Conservation (phyloP, 768 basidiomycete species). For the Bullera alba region DNA sequence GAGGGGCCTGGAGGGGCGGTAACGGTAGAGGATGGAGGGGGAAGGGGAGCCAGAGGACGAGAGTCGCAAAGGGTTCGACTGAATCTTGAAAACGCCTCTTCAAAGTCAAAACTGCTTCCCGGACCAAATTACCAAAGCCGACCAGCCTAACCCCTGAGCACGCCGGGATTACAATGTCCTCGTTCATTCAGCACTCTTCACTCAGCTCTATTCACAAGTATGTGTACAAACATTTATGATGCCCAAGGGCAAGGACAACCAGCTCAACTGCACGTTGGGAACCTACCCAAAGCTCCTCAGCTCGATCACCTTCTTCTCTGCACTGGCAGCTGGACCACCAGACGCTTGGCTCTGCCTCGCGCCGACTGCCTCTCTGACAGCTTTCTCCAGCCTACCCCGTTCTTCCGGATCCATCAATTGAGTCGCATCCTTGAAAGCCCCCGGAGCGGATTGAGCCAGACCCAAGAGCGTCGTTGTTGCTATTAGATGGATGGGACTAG, state of each 20-base stretch:
- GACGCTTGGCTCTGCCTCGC: not conserved
- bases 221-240: too few relatives aligned
- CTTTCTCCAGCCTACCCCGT: conserved; percentile 63
- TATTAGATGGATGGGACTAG: conserved; percentile 52
- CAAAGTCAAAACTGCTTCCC: too few relatives aligned
- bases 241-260: not conserved
- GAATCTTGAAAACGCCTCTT: too few relatives aligned
- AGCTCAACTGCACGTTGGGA: not conserved
- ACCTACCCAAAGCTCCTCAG: conserved; percentile 34
- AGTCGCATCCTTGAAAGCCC: conserved; percentile 78
- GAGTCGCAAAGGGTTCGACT: too few relatives aligned
- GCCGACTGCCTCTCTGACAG: conserved; percentile 64
- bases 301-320: conserved; percentile 35
- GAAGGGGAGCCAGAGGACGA: too few relatives aligned
- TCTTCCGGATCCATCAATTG: conserved; percentile 56
- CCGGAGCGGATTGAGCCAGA: conserved; percentile 64
- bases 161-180: not conserved
- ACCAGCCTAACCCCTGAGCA: not conserved
- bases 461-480: conserved; percentile 62
- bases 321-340: conserved; percentile 2
- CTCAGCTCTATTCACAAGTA: not conserved
- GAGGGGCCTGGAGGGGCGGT: too few relatives aligned
- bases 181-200: not conserved
- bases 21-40: too few relatives aligned
- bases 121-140: too few relatives aligned